Base-by-base conservation (phyloP, 2,329 filamentous ascomycete genomes). In the Zymoseptoria ardabiliae region DNA sequence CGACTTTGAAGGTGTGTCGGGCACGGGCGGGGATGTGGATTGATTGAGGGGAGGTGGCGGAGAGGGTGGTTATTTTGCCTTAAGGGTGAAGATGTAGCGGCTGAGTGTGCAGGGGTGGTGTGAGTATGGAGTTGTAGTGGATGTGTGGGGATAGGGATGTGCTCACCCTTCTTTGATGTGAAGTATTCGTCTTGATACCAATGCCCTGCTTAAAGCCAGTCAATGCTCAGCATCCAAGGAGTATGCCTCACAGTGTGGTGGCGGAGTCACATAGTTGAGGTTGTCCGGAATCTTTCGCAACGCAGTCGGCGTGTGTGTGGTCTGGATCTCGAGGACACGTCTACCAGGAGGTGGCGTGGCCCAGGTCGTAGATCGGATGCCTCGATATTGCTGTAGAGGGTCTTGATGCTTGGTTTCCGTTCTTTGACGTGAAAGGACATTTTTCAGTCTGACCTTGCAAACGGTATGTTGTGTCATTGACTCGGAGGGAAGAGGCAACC, bases 141-240 rank as follows among this genome's bases (percentile, higher is more conserved):
- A 25, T 25, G 23, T 19, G 13, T 51, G 4, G 50, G 50, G 20
- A 21, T 8, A 51, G 20, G 20, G 9, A 21, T 21, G 11, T 10
- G 19, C 51, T 53, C 17, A 53, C 58, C 68, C 68, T 66, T 69
- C 53, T 52, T 52, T 64, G n/a, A 70, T 61, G 41, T 64, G 58
- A 70, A 70, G 55, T 62, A 63, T 53, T 70, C 67, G 25, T 70
- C 65, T 54, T 71, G 68, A n/a, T 65, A 67, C 68, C 69, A 70
- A 41, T 71, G 68, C 65, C 64, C 59, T 56, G 56, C 22, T 51
- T 2, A n/a, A 53, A 9, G 25, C 23, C 54, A 53, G 51, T 53
- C 1, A n/a, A n/a, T n/a, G n/a, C n/a, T n/a, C n/a, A n/a, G n/a
- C n/a, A n/a, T n/a, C n/a, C n/a, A n/a, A n/a, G n/a, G n/a, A n/a